Percentiles rank a stretch among this genome's conserved stretches.
Evolutionary conservation across 2,329 filamentous ascomycete species (phyloP).

Genomic region (Calonectria crousiana): DNA sequence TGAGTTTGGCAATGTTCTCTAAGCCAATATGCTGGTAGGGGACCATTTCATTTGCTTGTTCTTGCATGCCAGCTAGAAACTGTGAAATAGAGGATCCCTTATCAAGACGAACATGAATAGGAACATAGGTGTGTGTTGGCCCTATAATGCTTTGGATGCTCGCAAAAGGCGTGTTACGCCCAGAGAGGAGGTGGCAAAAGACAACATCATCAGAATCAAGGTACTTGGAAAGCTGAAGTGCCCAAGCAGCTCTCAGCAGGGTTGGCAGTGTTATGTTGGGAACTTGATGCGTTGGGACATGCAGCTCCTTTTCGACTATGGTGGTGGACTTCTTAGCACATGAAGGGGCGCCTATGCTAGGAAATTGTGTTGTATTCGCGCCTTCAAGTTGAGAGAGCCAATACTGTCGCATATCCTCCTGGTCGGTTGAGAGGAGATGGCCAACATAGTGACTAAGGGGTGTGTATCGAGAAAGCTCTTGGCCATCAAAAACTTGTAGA

Average conservation of each 20-base stretch:
- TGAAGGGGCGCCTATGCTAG: neutral
- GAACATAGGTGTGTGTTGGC: neutral
- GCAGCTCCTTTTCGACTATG: neutral
- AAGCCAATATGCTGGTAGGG: neutral
- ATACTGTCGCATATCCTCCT: neutral
- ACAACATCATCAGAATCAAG: neutral
- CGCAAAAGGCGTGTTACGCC: neutral
- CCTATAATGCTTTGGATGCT: neutral
- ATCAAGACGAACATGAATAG: neutral
- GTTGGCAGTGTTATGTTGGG: neutral
- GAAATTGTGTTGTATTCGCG: neutral
- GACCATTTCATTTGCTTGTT: neutral
- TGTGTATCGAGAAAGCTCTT: neutral
- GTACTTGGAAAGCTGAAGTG: neutral
- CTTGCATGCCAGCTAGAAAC: neutral
- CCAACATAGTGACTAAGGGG: neutral
- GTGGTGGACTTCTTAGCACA: too few species aligned
- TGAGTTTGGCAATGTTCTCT: slow-evolving; percentile 4
- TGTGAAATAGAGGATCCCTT: neutral
- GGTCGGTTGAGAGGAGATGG: neutral
- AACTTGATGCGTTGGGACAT: neutral
- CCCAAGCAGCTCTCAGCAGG: neutral
- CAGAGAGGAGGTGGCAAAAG: neutral
- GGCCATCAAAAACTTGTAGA: neutral
- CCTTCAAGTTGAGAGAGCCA: neutral